Evolutionary conservation across 2,329 filamentous ascomycete genomes (phyloP), one percentile per base, ranked within the genome.

Genomic region (Cordyceps fumosorosea): DNA sequence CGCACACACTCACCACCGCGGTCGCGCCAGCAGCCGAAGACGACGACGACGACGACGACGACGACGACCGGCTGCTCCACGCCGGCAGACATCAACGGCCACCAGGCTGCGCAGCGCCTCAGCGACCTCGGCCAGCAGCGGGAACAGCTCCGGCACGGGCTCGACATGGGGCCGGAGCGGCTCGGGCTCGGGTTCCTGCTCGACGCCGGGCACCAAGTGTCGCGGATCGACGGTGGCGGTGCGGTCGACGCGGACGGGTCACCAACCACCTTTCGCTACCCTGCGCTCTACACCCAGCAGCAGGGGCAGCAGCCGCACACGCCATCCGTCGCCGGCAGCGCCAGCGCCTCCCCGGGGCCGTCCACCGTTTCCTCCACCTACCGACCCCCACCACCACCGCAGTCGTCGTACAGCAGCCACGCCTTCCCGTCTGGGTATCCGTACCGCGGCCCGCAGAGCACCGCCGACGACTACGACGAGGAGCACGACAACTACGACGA

Each of bases 151-250:
- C 72, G 78, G 20, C 84, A 87, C 62, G 81, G 81, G 45, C 71
- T 89, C 1, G 83, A 88, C 45, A 76, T 89, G 63, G 81, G 82
- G 3, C 77, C 82, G 1, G 89, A 93, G 69, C 82, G 86, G 53
- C 78, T 93, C 10, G 88, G 86, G 6, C 82, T 95, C 37, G 88
- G 87, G 62, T 93, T 92, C 67, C 78, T 95, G 2, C 79, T 93
- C 1, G 85, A 88, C 63, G 76, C 82, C 40, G 80, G 81, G 7
- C 81, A 84, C 55, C 81, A 81, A 62, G 78, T 81, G 24, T 80
- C 74, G 65, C 81, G 77, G 67, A 81, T 84, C 57, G 78, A 80
- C 48, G 81, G 79, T 55, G 79, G 81, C 29, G 64, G 79, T 77
- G 81, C 65, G 74, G 76, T 7, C 8, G 79, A 80, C 62, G 16